Evolutionary conservation across 768 basidiomycete genomes (phyloP), one percentile per base, ranked within the genome.

Genomic region (Hygrocybe coccinea): DNA sequence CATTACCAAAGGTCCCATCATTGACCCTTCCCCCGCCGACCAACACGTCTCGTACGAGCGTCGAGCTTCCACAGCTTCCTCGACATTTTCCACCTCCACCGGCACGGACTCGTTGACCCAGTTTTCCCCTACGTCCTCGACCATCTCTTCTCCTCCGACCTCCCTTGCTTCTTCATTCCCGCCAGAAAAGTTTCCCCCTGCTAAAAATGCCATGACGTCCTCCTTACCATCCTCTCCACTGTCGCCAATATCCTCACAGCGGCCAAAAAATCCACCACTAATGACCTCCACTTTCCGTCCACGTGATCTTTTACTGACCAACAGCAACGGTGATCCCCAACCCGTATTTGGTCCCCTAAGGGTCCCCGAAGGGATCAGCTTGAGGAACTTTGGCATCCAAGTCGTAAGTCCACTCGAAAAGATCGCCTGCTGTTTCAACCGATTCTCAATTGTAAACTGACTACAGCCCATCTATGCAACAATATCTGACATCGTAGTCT

Each of bases 381-480:
- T 91, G 64, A 77, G 93, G 60, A 92, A 95, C 73, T 93, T 95
- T 67, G 89, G 89, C 25, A 87, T 92, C 56, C 93, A 95, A 69
- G 82, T 88, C 61, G 87, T 91, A 66, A 76, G 89, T 84, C 17
- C 39, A 52, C 39, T 22, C 47, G 55, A 58, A 51, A 43, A 19
- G 8, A 44, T 5, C 29, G 10, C 37, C 3, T n/a, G 41, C 33
- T 29, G 5, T 49, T n/a, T 55, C 58, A 25, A 48, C 35, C 24
- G n/a, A 47, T 35, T 46, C 24, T 39, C 47, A 33, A 45, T 44
- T 48, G 52, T 34, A 14, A 55, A 38, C 19, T 22, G 41, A 47
- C 37, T 14, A 34, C 62, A 91, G 90, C 83, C 89, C 43, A 87
- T 94, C 55, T 91, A 90, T 62, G 85, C 87, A 1, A 87, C 90